Conservation (phyloP, 768 basidiomycete species). For the Termitomyces sp. region DNA sequence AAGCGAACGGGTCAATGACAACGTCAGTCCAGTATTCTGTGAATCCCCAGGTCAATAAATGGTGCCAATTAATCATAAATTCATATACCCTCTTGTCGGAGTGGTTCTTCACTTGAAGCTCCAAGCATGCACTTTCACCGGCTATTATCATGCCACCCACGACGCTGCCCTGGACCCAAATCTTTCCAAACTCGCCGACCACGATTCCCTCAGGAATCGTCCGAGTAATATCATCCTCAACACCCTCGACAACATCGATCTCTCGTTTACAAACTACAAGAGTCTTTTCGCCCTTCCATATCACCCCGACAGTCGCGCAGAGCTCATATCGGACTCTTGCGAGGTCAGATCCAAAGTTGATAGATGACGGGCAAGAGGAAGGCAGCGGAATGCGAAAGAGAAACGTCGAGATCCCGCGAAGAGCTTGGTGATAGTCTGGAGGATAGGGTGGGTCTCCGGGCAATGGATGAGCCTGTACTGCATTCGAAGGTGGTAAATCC, state of each 20-base stretch:
- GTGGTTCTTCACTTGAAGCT: constrained; percentile 79
- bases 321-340: constrained; percentile 72
- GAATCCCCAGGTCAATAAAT: not conserved
- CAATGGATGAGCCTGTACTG: constrained; percentile 59
- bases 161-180: constrained; percentile 70
- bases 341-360: constrained; percentile 64
- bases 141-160: constrained; percentile 59
- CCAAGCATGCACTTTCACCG: constrained; percentile 67
- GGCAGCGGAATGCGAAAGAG: constrained; percentile 76
- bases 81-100: constrained; percentile 65
- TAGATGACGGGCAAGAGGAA: constrained; percentile 59
- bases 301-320: constrained; percentile 64
- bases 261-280: constrained; percentile 60
- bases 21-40: constrained; percentile 64
- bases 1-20: constrained; percentile 58
- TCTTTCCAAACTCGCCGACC: constrained; percentile 74
- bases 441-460: constrained; percentile 60
- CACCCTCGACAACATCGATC: constrained; percentile 63
- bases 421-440: constrained; percentile 61
- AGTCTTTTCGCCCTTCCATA: constrained; percentile 69
- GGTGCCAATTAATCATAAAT: not conserved
- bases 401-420: constrained; percentile 74
- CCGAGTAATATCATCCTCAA: constrained; percentile 29
- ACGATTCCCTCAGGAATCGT: constrained; percentile 52
- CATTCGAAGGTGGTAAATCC: constrained; percentile 78